Base-by-base conservation (phyloP, 768 basidiomycete genomes). In the Agrocybe chaxingu region DNA sequence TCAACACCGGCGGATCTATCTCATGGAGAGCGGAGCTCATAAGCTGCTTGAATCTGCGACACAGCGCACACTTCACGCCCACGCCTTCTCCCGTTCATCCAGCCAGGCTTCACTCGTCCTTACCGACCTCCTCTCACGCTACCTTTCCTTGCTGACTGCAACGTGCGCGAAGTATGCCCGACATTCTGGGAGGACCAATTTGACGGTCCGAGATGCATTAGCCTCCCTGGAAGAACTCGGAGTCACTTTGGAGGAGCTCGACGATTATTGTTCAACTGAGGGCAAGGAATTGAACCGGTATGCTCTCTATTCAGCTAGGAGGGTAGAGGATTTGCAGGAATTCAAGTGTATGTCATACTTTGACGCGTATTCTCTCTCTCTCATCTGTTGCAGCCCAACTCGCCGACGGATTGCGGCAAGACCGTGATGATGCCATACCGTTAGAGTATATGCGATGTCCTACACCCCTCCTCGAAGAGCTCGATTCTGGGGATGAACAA, bases 141-240 rank as follows among this genome's bases (percentile, higher is more conserved):
- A 92, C 65, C 71, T 92, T 50, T 57, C 77, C 8, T 72, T 91
- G 19, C 72, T 91, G 13, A 70, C 86, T 1, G 71, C 79, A 1
- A 81, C 87, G 6, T 85, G 83, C 60, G 84, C 84, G 16, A 81
- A 80, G 60, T 88, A 87, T 60, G 84, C 89, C 1, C 78, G 86
- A 51, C 87, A 89, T 59, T 78, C 88, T 1, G 89, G 87, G n/a
- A 69, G 91, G 42, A 73, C 76, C 2, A 69, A 68, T 18, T 62
- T 89, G 13, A 78, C 78, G 11, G 68, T 76, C 0, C 70, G 73
- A 47, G 91, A 93, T 66, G 81, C 82, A 5, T 58, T 84, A 2
- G 71, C 72, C 9, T 88, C 85, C 8, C 70, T 93, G 29, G 81
- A 80, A n/a, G 89, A 92, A 47, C 71, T 92, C 11, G 91, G 91